These are phyloP conservation scores for Yamadazyma atmosphaerica DNA, from an alignment of 1,139 yeast genomes.

Conservation along the genomic window DNA sequence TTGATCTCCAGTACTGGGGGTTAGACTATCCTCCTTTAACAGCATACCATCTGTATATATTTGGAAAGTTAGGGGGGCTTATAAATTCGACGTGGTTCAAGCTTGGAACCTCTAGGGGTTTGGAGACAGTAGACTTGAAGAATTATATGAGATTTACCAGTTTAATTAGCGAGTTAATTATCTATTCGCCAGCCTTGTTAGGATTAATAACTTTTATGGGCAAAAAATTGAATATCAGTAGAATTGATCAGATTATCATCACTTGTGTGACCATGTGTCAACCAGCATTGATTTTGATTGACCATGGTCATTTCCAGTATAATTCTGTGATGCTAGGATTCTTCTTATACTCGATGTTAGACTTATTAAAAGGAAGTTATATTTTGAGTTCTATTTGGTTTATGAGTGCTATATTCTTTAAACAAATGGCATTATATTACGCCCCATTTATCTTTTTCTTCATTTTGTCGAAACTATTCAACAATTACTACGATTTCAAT, in stretches of 20 bases:
- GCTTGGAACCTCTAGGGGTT: slow-evolving; percentile 69
- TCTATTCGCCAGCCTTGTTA: slow-evolving; percentile 81
- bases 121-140: slow-evolving; percentile 65
- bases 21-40: slow-evolving; percentile 97
- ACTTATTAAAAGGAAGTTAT: slow-evolving; percentile 62
- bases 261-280: slow-evolving; percentile 76
- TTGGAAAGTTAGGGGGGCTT: slow-evolving; percentile 71
- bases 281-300: slow-evolving; percentile 81
- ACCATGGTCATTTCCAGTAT: slow-evolving; percentile 97
- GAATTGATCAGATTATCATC: slow-evolving; percentile 76
- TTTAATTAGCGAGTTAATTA: slow-evolving; percentile 66
- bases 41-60: slow-evolving; percentile 83
- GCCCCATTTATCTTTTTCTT: slow-evolving; percentile 86
- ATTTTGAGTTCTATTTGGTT: slow-evolving; percentile 78
- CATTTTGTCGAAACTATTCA: slow-evolving; percentile 49
- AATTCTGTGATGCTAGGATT: slow-evolving; percentile 94
- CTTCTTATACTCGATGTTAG: slow-evolving; percentile 65
- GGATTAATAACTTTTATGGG: slow-evolving; percentile 70
- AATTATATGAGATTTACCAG: slow-evolving; percentile 84
- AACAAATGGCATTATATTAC: slow-evolving; percentile 94
- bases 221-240: slow-evolving; percentile 48
- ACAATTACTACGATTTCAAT: slow-evolving; percentile 20
- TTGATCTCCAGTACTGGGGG: slow-evolving; percentile 93
- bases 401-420: slow-evolving; percentile 75
- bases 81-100: slow-evolving; percentile 75